Evolutionary conservation across 306 rosid genomes (phyloP), one percentile per base, ranked within the genome.

Genomic region (Pachyrhizus erosus): DNA sequence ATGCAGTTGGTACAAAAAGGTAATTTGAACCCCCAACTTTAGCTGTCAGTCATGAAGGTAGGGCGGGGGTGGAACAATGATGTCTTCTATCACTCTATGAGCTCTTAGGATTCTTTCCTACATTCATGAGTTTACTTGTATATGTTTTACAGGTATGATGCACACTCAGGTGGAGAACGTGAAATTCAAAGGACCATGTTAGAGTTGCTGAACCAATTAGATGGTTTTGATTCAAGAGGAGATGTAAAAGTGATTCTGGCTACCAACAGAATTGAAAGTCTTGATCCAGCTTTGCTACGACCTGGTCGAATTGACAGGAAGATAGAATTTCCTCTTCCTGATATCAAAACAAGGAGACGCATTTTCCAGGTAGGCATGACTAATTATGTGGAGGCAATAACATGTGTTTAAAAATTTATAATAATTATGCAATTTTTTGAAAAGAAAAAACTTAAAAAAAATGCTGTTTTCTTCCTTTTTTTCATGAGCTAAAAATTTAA

Each of bases 111-210:
- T 77, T 77, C 17, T 77, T 77, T 45, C 62, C 23, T 67, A 23
- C 39, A 21, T 68, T 78, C 23, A 49, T 18, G 76, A 52, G 37
- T 51, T 65, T 75, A 65, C 79, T 81, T 60, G 73, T 68, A 54
- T 76, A 39, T 83, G 39, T 33, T 55, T 52, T 80, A 57, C 86
- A 96, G 99, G 90, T 96, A 96, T 51, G 99, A 96, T 71, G 99
- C 99, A 27, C 97, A 96, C 84, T 96, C 99, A 1, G 99, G 99
- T 64, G 99, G 99, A 82, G 99, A 96, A 70, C 96, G 99, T 33
- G 99, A 96, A 88, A 96, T 93, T 62, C 98, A 96, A 60, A 89
- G 98, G 85, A 96, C 97, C 45, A 92, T 96, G 98, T 87, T 92
- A 86, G 98, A 96, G 82, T 82, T 96, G 78, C 83, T 96, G 86